A percentile compares a stretch with the other conserved stretches of the same genome.
phyloP scores from a whole-genome alignment of 2,329 filamentous ascomycete species.

The Teratosphaeria epicoccoides region DNA sequence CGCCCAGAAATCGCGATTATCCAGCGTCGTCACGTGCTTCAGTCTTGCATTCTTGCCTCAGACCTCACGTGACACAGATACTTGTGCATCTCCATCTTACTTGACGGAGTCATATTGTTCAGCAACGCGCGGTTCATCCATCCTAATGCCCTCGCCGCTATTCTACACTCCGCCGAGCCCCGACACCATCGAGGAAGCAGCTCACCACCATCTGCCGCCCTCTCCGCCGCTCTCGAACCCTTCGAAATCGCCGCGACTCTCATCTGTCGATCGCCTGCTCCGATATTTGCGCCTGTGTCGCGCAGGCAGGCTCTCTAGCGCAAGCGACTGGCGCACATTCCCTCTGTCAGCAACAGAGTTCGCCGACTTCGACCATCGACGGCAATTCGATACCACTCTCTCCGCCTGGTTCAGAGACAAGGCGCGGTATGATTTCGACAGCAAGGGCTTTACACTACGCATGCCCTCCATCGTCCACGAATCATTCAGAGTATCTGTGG shows the following conservation, averaged over 20 bases:
- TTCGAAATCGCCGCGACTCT: background rate
- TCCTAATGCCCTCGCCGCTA: background rate
- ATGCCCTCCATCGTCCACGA: conserved; percentile 11
- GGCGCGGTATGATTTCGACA: background rate
- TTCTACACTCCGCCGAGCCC: background rate
- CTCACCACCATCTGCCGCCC: background rate
- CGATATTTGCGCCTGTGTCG: background rate
- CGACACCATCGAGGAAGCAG: background rate
- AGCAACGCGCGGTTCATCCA: too few species aligned
- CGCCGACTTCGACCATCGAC: background rate
- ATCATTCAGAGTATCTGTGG: conserved; percentile 3
- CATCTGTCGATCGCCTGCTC: background rate
- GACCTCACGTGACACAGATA: too few species aligned
- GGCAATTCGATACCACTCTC: background rate
- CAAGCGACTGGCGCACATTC: background rate
- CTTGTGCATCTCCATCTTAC: too few species aligned
- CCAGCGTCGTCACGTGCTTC: too few species aligned
- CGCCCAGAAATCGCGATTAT: too few species aligned
- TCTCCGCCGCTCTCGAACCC: conserved; percentile 2
- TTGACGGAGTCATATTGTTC: too few species aligned
- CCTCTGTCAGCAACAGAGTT: background rate
- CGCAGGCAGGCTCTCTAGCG: background rate
- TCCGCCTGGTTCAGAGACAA: background rate
- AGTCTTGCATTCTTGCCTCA: too few species aligned
- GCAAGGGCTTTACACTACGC: conserved; percentile 7